Base-by-base conservation (phyloP, 2,329 filamentous ascomycete genomes). In the Penicillium paneum region DNA sequence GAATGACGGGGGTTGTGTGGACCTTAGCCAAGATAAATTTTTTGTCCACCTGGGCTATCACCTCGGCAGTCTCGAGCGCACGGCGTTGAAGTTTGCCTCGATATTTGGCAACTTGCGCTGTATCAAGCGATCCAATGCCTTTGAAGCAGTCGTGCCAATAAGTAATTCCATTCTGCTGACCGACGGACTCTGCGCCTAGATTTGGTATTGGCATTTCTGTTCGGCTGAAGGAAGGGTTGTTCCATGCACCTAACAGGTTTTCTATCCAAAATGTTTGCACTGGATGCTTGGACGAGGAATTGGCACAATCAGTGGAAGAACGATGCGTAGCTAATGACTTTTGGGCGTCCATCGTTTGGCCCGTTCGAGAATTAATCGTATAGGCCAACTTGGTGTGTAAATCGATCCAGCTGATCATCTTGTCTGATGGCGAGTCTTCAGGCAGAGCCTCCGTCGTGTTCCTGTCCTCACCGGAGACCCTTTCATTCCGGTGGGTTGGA, bases 11-110 rank as follows among this genome's bases (percentile, higher is more conserved):
- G 6, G 47, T 55, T 3, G 66, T 48, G 0, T 72, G 68, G 46
- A 90, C 74, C 58, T 83, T 87, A 21, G 85, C 78, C 0, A 99
- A 74, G 15, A 99, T 88, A 67, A 96, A 99, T 70, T 99, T 99
- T 13, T 78, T 80, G 69, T 97, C 93, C 1, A 99, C 87, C 66
- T 99, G 94, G 0, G 85, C 81, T 39, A 99, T 81, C 0, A 96
- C 78, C 45, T 82, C 74, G 0, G 89, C 89, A 8, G 73, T 67
- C 1, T 71, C 68, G 8, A 97, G 75, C 0, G 79, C 80, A 5
- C 76, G 65, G 60, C 86, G 89, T 0, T 86, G 89, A 1, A 97
- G 59, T 53, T 66, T 74, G 5, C 68, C 69, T 31, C 57, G 65
- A 57, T 67, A 65, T 63, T 65, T 66, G 51, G 64, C 58, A 65